Percentiles rank a stretch among this genome's conserved stretches.
These are phyloP conservation scores for Allium cepa DNA, from an alignment of 106 monocot genomes.

Conservation along the genomic window DNA sequence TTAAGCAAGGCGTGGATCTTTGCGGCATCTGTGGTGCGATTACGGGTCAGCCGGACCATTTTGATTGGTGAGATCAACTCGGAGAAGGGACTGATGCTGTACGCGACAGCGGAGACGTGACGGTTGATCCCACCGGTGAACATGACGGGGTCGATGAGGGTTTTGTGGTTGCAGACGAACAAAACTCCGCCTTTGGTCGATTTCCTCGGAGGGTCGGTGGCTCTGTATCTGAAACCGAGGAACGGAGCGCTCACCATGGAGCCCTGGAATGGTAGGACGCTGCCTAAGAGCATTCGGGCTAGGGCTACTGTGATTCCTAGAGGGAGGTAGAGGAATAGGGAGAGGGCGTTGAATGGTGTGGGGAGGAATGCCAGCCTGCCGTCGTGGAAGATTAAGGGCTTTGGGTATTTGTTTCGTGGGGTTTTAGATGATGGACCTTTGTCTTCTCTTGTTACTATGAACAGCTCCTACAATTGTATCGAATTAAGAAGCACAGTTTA, in stretches of 20 bases:
- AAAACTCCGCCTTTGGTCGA: slow-evolving; percentile 37
- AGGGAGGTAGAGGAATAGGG: slow-evolving; percentile 81
- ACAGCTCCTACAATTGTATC: slow-evolving; percentile 32
- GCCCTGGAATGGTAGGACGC: slow-evolving; percentile 51
- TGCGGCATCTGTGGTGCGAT: slow-evolving; percentile 47
- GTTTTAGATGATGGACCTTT: slow-evolving; percentile 10
- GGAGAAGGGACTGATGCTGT: slow-evolving; percentile 84
- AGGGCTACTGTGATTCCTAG: slow-evolving; percentile 53
- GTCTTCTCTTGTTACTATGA: slow-evolving; percentile 24
- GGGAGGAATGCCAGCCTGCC: slow-evolving; percentile 80
- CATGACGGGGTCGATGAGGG: slow-evolving; percentile 94
- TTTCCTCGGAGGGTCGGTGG: slow-evolving; percentile 39
- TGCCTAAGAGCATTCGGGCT: slow-evolving; percentile 57
- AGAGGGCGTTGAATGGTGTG: slow-evolving; percentile 58
- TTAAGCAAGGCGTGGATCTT: too few relatives aligned
- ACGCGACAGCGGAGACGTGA: slow-evolving; percentile 70
- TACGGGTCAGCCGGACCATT: slow-evolving; percentile 62
- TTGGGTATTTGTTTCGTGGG: slow-evolving; percentile 59
- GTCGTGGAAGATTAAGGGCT: slow-evolving; percentile 95
- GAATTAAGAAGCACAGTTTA: background rate
- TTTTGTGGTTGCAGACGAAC: slow-evolving; percentile 95
- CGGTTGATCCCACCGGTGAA: slow-evolving; percentile 73
- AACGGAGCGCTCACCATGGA: slow-evolving; percentile 35
- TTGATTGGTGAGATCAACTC: slow-evolving; percentile 82
- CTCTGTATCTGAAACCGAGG: slow-evolving; percentile 60